phyloP scores from a whole-genome alignment of 805 yeast genomes.

The Cyberlindnera sargentensis region DNA sequence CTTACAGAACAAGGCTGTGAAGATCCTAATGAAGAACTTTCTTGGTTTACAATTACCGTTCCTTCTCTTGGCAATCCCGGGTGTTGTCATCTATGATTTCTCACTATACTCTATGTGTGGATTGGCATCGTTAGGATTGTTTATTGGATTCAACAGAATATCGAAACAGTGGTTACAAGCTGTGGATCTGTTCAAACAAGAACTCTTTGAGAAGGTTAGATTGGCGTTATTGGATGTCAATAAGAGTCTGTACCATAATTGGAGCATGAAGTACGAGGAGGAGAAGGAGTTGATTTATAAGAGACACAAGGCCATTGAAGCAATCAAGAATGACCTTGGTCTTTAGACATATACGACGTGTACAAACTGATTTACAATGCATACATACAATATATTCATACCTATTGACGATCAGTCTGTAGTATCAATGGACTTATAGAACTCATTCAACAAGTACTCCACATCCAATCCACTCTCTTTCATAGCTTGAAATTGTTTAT shows the following conservation, averaged over 20 bases:
- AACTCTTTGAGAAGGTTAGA: conserved; percentile 20
- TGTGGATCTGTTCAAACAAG: conserved; percentile 17
- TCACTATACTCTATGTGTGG: conserved; percentile 27
- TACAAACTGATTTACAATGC: not conserved
- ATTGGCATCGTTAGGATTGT: conserved; percentile 25
- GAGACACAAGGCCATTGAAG: conserved; percentile 9
- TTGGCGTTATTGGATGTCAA: conserved; percentile 16
- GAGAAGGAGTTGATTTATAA: conserved; percentile 12
- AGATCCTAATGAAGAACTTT: conserved; percentile 21
- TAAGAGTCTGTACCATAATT: conserved; percentile 13
- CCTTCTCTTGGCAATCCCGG: conserved; percentile 20
- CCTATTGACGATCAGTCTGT: not conserved
- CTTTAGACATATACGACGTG: not conserved
- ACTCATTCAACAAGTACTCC: conserved; percentile 28
- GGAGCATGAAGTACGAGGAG: conserved; percentile 16
- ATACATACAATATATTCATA: conserved; percentile 2
- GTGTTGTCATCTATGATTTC: conserved; percentile 24
- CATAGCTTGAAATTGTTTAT: conserved; percentile 54
- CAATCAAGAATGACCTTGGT: conserved; percentile 11
- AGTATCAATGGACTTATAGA: conserved; percentile 17
- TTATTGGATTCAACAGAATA: conserved; percentile 26
- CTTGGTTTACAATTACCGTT: conserved; percentile 28
- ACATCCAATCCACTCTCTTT: conserved; percentile 65
- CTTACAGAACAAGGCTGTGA: conserved; percentile 23
- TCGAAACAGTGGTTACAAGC: conserved; percentile 25